Conservation (phyloP, 2,329 filamentous ascomycete species). For the Aspergillus niger region DNA sequence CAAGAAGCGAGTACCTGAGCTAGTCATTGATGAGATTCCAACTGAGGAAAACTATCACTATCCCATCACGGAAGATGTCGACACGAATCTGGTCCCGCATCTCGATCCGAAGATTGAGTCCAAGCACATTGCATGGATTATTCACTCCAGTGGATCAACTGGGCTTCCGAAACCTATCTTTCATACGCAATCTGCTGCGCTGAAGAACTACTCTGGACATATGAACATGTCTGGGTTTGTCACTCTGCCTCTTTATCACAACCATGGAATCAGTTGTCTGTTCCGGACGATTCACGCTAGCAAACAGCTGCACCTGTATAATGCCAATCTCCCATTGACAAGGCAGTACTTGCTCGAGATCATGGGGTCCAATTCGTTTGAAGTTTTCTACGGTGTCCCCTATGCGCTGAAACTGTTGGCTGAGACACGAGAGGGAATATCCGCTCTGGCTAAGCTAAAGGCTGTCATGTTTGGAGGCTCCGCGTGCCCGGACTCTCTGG, state of each 20-base stretch:
- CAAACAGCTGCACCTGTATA: conserved; percentile 57
- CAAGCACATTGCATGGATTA: conserved; percentile 45
- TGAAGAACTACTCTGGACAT: conserved; percentile 52
- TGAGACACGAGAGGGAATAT: conserved; percentile 59
- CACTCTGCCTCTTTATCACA: conserved; percentile 62
- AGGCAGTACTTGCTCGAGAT: conserved; percentile 50
- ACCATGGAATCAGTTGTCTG: conserved; percentile 59
- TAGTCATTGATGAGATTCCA: conserved; percentile 34
- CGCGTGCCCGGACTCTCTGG: conserved; percentile 61
- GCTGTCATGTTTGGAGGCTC: conserved; percentile 61
- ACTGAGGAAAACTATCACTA: conserved; percentile 24
- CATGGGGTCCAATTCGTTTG: conserved; percentile 47
- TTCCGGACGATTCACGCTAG: conserved; percentile 56
- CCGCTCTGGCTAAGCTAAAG: conserved; percentile 49
- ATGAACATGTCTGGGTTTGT: conserved; percentile 55
- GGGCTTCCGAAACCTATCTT: conserved; percentile 66
- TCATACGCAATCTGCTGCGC: conserved; percentile 55
- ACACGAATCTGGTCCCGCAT: conserved; percentile 26
- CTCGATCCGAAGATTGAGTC: conserved; percentile 32
- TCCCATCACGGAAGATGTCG: conserved; percentile 17
- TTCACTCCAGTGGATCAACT: conserved; percentile 60
- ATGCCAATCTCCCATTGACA: conserved; percentile 58
- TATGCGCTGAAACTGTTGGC: conserved; percentile 65
- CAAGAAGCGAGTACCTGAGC: conserved; percentile 18
- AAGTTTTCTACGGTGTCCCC: conserved; percentile 64